A percentile compares a stretch with the other conserved stretches of the same genome.
Conservation (phyloP, 2,329 filamentous ascomycete species). For the Aspergillus bombycis region DNA sequence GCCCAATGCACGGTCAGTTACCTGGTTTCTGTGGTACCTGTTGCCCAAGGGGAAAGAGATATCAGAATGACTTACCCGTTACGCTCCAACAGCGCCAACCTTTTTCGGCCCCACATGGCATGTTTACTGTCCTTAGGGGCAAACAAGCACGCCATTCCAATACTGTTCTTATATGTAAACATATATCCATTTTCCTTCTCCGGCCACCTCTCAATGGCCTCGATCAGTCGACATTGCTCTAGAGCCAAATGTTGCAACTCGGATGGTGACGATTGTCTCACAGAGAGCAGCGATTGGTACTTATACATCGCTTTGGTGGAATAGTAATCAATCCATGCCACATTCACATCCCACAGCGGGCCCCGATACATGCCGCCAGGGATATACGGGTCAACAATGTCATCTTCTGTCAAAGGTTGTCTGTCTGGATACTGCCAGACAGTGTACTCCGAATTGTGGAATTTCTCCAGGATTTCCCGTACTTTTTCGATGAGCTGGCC, state of each 20-base stretch:
- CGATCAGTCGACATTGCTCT: constrained; percentile 75
- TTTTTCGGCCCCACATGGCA: constrained; percentile 76
- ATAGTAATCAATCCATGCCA: constrained; percentile 75
- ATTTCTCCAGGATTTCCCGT: constrained; percentile 60
- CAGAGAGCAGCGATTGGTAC: constrained; percentile 66
- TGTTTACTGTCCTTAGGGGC: constrained; percentile 75
- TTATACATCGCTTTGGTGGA: constrained; percentile 79
- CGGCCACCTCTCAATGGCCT: constrained; percentile 74
- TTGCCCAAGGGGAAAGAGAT: background rate
- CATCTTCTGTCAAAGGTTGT: constrained; percentile 58
- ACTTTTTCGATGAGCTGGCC: constrained; percentile 47
- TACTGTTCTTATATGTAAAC: constrained; percentile 72
- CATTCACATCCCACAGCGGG: constrained; percentile 73
- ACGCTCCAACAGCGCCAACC: constrained; percentile 76
- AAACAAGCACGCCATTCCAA: constrained; percentile 77
- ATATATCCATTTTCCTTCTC: constrained; percentile 70
- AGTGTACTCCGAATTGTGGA: constrained; percentile 64
- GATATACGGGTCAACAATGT: constrained; percentile 75
- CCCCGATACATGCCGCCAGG: constrained; percentile 71
- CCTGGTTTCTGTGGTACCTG: background rate
- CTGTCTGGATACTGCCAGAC: constrained; percentile 66
- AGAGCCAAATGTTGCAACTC: constrained; percentile 67
- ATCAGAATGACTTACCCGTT: constrained; percentile 65
- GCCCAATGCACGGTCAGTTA: background rate
- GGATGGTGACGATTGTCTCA: constrained; percentile 53